A percentile compares a stretch with the other conserved stretches of the same genome.
Conservation (phyloP, 2,329 filamentous ascomycete genomes). For the Neonectria punicea region DNA sequence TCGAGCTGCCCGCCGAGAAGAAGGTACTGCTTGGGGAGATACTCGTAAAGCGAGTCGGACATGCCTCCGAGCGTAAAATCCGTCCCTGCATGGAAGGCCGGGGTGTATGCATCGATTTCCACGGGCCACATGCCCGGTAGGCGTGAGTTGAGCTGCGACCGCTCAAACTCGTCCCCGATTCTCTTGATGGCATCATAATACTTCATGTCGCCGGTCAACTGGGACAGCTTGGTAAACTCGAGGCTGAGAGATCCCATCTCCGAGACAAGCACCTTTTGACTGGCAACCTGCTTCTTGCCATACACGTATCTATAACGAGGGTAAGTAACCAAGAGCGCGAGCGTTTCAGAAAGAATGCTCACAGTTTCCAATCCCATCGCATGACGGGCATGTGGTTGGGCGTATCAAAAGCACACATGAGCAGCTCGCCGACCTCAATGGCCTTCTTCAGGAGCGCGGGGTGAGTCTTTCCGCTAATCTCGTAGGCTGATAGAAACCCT, state of each 20-base stretch:
- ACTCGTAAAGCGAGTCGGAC: conserved; percentile 71
- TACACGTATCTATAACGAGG: conserved; percentile 33
- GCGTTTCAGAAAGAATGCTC: conserved; percentile 12
- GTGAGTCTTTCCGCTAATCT: conserved; percentile 64
- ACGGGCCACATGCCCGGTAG: conserved; percentile 73
- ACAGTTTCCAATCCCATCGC: conserved; percentile 43
- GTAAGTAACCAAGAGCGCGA: conserved; percentile 18
- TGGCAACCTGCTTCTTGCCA: conserved; percentile 37
- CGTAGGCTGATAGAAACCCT: conserved; percentile 73
- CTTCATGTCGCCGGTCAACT: conserved; percentile 68
- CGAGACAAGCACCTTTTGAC: conserved; percentile 38
- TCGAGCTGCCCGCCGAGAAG: conserved; percentile 68
- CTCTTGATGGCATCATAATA: conserved; percentile 71
- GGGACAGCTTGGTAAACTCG: conserved; percentile 72
- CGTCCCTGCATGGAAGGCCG: conserved; percentile 47
- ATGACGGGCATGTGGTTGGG: conserved; percentile 69
- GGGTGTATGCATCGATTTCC: conserved; percentile 54
- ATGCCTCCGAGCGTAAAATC: conserved; percentile 66
- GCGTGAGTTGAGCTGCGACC: conserved; percentile 61
- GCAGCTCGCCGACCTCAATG: conserved; percentile 68
- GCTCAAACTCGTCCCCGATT: conserved; percentile 65
- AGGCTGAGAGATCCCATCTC: conserved; percentile 64
- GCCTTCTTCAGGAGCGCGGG: conserved; percentile 67
- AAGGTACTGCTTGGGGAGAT: conserved; percentile 73
- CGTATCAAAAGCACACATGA: conserved; percentile 74